Evolutionary conservation across 139 green algal species (phyloP), one percentile per base, ranked within the genome.

Genomic region (Micractinium conductrix): DNA sequence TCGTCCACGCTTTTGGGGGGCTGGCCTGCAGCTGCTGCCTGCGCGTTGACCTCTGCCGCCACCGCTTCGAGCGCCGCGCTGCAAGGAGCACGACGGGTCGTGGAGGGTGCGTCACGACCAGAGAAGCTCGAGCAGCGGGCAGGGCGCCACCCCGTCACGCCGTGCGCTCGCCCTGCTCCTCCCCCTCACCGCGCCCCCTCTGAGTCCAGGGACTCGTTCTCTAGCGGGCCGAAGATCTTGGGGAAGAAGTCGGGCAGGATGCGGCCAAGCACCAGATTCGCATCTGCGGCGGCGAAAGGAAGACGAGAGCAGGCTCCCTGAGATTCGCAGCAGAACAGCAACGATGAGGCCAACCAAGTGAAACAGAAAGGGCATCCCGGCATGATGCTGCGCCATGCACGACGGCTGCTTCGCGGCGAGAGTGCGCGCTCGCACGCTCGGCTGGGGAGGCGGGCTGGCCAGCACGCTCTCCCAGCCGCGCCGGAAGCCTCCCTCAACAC

Each of bases 211-310:
- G 95, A 86, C 89, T 97, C 83, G 87, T 98, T 68, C 75, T 98
- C 95, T 38, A 79, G 74, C 6, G 88, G 87, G 1, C 94, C 94
- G 86, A 98, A 98, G 63, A 99, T 98, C 86, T 96, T 94, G 1
- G 97, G 97, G 80, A 99, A 99, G 83, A 94, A 98, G 1, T 96
- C 92, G 14, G 97, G 97, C 72, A 98, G 87, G 28, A 99, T 92
- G 44, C 96, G 89, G 19, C 97, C 97, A 33, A 99, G 93, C 45
- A 96, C 91, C 81, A 97, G 78, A 87, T 99, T 99, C 53, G 97
- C 97, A 83, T 99, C 97, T 83, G 76, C 38, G 37, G 38, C 14
- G 22, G 38, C 37, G 42, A 9, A 44, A 1, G 33, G 65, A n/a
- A n/a, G n/a, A n/a, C n/a, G n/a, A n/a, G n/a, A n/a, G n/a, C n/a